phyloP scores from a whole-genome alignment of 2,329 filamentous ascomycete species.

The Metarhizium sp. region DNA sequence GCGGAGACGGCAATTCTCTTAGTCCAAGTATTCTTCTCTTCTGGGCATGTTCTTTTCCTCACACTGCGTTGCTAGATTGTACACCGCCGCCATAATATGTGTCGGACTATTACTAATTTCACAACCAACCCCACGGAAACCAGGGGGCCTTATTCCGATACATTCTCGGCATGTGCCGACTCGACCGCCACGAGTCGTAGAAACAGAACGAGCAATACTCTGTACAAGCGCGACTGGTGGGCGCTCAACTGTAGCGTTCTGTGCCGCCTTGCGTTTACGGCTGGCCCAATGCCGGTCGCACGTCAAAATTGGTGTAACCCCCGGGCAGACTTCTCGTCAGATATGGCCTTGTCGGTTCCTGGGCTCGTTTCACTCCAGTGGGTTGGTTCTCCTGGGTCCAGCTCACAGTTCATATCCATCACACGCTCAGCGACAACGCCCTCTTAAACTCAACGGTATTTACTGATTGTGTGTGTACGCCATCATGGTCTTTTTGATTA shows the following conservation, averaged over 20 bases:
- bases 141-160: background rate
- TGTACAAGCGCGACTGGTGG: background rate
- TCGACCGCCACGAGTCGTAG: background rate
- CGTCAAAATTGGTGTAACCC: slow-evolving; percentile 7
- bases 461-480: background rate
- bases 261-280: slow-evolving; percentile 4
- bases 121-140: background rate
- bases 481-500: background rate
- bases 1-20: background rate
- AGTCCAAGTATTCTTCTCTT: background rate
- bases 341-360: slow-evolving; percentile 6
- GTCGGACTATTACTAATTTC: background rate
- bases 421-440: slow-evolving; percentile 1
- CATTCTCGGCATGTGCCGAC: slow-evolving; percentile 6
- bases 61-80: background rate
- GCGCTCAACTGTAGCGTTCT: background rate
- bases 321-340: slow-evolving; percentile 6
- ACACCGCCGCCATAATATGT: background rate
- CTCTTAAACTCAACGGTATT: background rate
- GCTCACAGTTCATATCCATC: background rate
- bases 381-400: slow-evolving; percentile 4
- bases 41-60: background rate
- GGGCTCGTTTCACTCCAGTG: slow-evolving; percentile 11
- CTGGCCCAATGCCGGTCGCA: slow-evolving; percentile 11
- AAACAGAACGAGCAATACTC: background rate